phyloP scores from a whole-genome alignment of 768 basidiomycete species.

The Naganishia kalamii region DNA sequence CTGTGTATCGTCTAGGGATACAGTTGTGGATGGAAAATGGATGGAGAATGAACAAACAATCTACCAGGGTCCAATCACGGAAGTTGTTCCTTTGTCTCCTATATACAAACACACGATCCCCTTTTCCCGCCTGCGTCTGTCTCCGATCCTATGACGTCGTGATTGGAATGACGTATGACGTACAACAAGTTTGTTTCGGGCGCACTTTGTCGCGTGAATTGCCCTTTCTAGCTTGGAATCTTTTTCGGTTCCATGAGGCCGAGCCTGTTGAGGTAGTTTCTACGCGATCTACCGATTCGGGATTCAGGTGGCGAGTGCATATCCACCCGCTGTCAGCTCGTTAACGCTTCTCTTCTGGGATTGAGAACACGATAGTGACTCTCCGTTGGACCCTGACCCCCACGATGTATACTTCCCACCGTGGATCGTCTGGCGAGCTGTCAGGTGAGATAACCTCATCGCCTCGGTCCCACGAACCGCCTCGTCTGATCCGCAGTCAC shows the following conservation, averaged over 20 bases:
- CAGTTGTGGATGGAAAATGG: constrained; percentile 1
- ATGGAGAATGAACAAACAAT: neutral
- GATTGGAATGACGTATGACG: neutral
- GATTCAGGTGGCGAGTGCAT: too few species aligned
- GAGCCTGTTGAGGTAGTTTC: neutral
- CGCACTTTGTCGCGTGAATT: neutral
- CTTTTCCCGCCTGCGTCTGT: neutral
- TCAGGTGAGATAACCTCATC: too few species aligned
- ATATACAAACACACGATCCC: neutral
- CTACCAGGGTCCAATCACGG: too few species aligned
- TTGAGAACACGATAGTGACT: too few species aligned
- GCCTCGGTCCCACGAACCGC: too few species aligned
- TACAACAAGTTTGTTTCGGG: neutral
- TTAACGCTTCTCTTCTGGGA: too few species aligned
- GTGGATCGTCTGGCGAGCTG: too few species aligned
- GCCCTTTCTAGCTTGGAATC: neutral
- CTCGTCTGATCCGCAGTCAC: too few species aligned
- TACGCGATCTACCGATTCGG: too few species aligned
- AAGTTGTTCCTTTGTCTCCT: neutral
- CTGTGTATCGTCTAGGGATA: neutral
- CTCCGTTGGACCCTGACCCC: too few species aligned
- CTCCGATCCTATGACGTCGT: neutral
- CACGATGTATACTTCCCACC: too few species aligned
- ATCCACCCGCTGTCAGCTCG: too few species aligned
- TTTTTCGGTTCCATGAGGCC: neutral